Evolutionary conservation across 2,329 filamentous ascomycete genomes (phyloP).

Genomic region (Ophiosphaerella narmari): DNA sequence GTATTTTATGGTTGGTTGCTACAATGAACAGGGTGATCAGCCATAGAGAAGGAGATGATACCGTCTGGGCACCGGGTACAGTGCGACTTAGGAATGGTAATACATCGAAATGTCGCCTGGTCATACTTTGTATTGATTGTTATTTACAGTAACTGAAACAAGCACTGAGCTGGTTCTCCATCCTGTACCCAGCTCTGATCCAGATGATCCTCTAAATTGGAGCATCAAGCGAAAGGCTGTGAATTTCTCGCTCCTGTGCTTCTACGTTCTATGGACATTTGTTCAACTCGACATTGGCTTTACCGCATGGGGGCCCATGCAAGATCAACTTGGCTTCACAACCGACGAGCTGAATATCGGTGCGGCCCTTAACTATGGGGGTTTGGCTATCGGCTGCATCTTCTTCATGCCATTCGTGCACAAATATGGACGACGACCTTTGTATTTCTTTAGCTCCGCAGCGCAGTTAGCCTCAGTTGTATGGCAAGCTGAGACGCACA

Average conservation of each 20-base stretch:
- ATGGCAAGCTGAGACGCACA: slow-evolving; percentile 53
- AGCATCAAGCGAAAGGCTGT: slow-evolving; percentile 46
- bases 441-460: slow-evolving; percentile 52
- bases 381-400: slow-evolving; percentile 49
- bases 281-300: slow-evolving; percentile 49
- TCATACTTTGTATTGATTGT: no score
- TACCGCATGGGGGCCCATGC: slow-evolving; percentile 50
- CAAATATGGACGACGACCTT: slow-evolving; percentile 53
- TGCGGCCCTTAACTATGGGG: slow-evolving; percentile 51
- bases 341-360: slow-evolving; percentile 49
- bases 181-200: slow-evolving; percentile 13
- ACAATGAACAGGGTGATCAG: no score
- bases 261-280: slow-evolving; percentile 52
- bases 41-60: no score
- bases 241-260: slow-evolving; percentile 50
- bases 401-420: slow-evolving; percentile 53
- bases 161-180: slow-evolving; percentile 11
- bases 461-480: slow-evolving; percentile 45
- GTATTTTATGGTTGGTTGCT: no score
- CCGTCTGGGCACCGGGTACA: no score
- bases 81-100: no score
- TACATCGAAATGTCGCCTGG: no score
- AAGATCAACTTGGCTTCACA: slow-evolving; percentile 51
- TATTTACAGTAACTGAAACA: slow-evolving; percentile 2
- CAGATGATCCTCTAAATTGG: slow-evolving; percentile 47